Percentiles rank a stretch among this genome's conserved stretches.
Conservation (phyloP, 2,329 filamentous ascomycete species). For the Monilinia fructigena region DNA sequence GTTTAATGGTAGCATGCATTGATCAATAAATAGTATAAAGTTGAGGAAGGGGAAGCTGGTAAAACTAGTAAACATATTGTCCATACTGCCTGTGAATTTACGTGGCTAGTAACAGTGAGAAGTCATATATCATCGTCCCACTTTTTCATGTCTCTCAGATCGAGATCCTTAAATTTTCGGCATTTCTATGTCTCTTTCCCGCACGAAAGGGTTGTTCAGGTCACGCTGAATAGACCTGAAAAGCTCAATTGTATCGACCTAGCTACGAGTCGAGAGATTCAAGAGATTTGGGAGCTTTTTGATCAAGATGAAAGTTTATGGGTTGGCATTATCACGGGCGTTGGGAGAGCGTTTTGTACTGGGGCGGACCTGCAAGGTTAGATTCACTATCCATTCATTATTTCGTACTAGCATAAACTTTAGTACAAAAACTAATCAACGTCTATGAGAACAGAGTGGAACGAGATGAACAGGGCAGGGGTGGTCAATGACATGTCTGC, state of each 20-base stretch:
- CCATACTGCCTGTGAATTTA: slow-evolving; percentile 3
- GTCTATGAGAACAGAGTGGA: slow-evolving; percentile 50
- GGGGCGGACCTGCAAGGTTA: slow-evolving; percentile 60
- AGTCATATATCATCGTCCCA: not conserved
- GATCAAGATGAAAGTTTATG: slow-evolving; percentile 58
- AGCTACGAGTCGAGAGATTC: slow-evolving; percentile 42
- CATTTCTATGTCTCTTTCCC: slow-evolving; percentile 48
- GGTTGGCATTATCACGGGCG: slow-evolving; percentile 62
- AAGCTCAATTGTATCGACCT: slow-evolving; percentile 55
- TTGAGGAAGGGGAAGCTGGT: slow-evolving; percentile 17
- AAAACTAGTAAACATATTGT: slow-evolving; percentile 14
- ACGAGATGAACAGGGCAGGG: slow-evolving; percentile 37
- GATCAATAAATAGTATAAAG: slow-evolving; percentile 19
- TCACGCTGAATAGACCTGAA: slow-evolving; percentile 57
- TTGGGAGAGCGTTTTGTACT: slow-evolving; percentile 62
- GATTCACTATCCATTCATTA: slow-evolving; percentile 46
- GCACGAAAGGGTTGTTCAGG: slow-evolving; percentile 52
- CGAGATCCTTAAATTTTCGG: slow-evolving; percentile 18
- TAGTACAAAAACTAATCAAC: slow-evolving; percentile 34
- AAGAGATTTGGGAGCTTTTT: slow-evolving; percentile 55
- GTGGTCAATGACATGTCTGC: slow-evolving; percentile 35
- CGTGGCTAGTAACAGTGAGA: slow-evolving; percentile 12
- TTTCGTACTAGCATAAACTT: not conserved
- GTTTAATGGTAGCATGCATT: not conserved
- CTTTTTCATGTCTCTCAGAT: slow-evolving; percentile 19